phyloP scores from a whole-genome alignment of 176 grass and related monocot species.

The Otatea glauca region DNA sequence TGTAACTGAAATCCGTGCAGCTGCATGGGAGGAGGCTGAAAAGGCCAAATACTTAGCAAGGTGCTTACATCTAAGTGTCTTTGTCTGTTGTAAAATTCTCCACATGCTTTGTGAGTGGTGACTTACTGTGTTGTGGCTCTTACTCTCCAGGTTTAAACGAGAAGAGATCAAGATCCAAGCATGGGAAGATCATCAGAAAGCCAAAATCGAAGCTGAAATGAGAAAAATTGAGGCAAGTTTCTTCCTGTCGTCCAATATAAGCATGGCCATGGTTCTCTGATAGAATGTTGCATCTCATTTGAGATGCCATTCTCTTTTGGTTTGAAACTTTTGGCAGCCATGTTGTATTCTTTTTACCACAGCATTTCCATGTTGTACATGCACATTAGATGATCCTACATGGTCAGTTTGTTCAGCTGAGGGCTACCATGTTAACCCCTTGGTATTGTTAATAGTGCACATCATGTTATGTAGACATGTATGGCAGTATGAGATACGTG shows the following conservation, averaged over 20 bases:
- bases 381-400: not conserved
- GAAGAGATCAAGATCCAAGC: slow-evolving; percentile 97
- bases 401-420: not conserved
- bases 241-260: not conserved
- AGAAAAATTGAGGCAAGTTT: slow-evolving; percentile 79
- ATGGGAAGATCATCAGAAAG: slow-evolving; percentile 99
- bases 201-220: slow-evolving; percentile 98
- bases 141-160: slow-evolving; percentile 69
- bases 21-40: slow-evolving; percentile 91
- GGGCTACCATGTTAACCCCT: not conserved
- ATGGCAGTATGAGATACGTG: not conserved
- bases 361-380: slow-evolving; percentile 5
- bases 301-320: not conserved
- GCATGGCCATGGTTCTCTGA: not conserved
- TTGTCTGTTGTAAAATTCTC: not conserved
- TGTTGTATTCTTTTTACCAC: not conserved
- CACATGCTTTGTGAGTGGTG: not conserved
- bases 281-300: not conserved
- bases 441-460: not conserved
- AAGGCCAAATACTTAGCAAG: slow-evolving; percentile 91
- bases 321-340: not conserved
- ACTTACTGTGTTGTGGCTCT: slow-evolving; percentile 22
- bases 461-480: slow-evolving; percentile 1
- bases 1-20: slow-evolving; percentile 68
- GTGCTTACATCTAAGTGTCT: slow-evolving; percentile 36